Evolutionary conservation across 345 rosid genomes (phyloP).

Genomic region (Passiflora organensis): DNA sequence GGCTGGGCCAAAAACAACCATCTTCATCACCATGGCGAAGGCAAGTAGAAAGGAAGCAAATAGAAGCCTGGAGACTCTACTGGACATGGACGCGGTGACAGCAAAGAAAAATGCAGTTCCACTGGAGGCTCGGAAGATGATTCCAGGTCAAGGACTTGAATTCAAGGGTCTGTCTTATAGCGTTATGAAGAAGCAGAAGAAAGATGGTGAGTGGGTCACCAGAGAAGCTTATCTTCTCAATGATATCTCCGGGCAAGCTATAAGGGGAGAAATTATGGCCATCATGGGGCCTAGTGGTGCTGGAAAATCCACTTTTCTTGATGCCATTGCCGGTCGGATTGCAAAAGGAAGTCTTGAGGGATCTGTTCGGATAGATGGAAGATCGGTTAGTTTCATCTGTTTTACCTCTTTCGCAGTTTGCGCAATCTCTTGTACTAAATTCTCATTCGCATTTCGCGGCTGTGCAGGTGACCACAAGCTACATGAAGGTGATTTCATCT

Average conservation of each 20-base stretch:
- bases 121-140: constrained; percentile 19
- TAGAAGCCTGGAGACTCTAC: constrained; percentile 42
- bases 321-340: constrained; percentile 79
- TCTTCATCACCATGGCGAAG: constrained; percentile 20
- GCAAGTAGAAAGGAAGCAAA: constrained; percentile 4
- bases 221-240: constrained; percentile 59
- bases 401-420: too few relatives aligned
- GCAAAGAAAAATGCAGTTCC: constrained; percentile 3
- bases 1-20: background rate
- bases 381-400: constrained; percentile 33
- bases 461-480: constrained; percentile 52
- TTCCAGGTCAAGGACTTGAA: constrained; percentile 52
- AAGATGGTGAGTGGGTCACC: constrained; percentile 43
- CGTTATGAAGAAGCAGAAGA: constrained; percentile 51
- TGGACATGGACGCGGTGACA: constrained; percentile 35
- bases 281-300: constrained; percentile 88
- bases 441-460: background rate
- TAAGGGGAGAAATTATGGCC: constrained; percentile 69
- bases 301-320: constrained; percentile 84
- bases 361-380: constrained; percentile 61
- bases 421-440: too few relatives aligned
- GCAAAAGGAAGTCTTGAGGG: constrained; percentile 72
- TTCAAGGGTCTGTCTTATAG: constrained; percentile 52
- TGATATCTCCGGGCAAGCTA: constrained; percentile 68
- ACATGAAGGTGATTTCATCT: constrained; percentile 77